phyloP scores from a whole-genome alignment of 805 yeast species.

The Grigorovia yakushimaensis region DNA sequence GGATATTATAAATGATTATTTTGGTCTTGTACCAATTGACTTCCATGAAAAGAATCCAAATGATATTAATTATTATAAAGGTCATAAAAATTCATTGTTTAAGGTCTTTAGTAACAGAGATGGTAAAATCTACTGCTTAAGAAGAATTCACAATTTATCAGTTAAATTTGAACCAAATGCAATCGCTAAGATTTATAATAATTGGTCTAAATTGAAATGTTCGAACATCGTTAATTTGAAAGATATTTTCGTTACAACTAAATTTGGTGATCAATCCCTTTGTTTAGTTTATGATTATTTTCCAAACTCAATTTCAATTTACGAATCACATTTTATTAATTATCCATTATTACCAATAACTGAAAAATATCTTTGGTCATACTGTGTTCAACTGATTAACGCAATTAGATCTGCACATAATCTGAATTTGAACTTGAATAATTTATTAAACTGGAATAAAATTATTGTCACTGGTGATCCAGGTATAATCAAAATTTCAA shows the following conservation, averaged over 20 bases:
- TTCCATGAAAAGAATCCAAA: constrained; percentile 29
- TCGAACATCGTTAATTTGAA: constrained; percentile 55
- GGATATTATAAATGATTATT: constrained; percentile 70
- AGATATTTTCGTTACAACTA: constrained; percentile 80
- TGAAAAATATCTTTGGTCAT: constrained; percentile 64
- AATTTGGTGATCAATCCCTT: constrained; percentile 73
- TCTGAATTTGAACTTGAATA: constrained; percentile 42
- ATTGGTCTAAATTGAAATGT: constrained; percentile 47
- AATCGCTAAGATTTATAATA: constrained; percentile 44
- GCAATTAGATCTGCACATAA: constrained; percentile 63
- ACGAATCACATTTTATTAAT: constrained; percentile 52
- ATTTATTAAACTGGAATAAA: constrained; percentile 53
- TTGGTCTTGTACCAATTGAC: constrained; percentile 78
- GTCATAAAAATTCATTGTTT: constrained; percentile 53
- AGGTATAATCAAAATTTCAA: constrained; percentile 60
- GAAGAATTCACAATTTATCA: constrained; percentile 54
- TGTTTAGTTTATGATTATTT: constrained; percentile 76
- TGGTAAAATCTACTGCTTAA: constrained; percentile 67
- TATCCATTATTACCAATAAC: constrained; percentile 33
- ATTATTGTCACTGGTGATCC: constrained; percentile 59
- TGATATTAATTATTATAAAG: constrained; percentile 33
- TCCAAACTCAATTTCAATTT: constrained; percentile 64
- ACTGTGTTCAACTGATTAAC: constrained; percentile 61
- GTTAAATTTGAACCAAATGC: constrained; percentile 45
- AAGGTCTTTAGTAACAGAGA: constrained; percentile 73